Conservation (phyloP, 768 basidiomycete genomes). For the Crepidotus variabilis region DNA sequence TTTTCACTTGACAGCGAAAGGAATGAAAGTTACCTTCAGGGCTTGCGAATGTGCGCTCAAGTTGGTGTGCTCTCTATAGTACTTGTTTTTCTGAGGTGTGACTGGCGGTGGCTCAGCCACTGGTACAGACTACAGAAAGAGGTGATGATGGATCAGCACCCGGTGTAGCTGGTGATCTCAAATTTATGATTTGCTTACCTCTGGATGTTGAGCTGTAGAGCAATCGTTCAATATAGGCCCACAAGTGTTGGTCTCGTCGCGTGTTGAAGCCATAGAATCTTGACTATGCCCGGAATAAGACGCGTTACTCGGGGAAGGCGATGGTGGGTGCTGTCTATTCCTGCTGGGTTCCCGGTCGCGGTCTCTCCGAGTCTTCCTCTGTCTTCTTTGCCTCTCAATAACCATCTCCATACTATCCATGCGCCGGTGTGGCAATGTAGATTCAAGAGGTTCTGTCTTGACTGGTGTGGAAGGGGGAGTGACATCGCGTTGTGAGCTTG, state of each 20-base stretch:
- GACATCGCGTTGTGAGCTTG: slow-evolving; percentile 47
- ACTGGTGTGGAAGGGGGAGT: slow-evolving; percentile 60
- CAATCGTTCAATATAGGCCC: slow-evolving; percentile 27
- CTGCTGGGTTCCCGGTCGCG: slow-evolving; percentile 34
- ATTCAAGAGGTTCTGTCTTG: slow-evolving; percentile 58
- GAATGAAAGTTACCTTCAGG: slow-evolving; percentile 24
- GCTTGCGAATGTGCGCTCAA: slow-evolving; percentile 23
- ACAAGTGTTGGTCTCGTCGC: slow-evolving; percentile 45
- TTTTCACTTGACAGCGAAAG: slow-evolving; percentile 15
- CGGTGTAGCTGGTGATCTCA: slow-evolving; percentile 25
- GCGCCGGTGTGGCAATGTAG: slow-evolving; percentile 44
- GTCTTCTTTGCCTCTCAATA: slow-evolving; percentile 68
- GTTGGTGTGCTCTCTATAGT: slow-evolving; percentile 56
- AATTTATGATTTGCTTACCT: slow-evolving; percentile 46
- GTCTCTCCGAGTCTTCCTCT: slow-evolving; percentile 49
- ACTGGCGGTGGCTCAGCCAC: slow-evolving; percentile 31
- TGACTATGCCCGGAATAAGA: slow-evolving; percentile 41
- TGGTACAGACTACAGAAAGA: slow-evolving; percentile 11
- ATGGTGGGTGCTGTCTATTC: slow-evolving; percentile 34
- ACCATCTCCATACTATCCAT: slow-evolving; percentile 77
- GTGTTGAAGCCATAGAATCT: slow-evolving; percentile 49
- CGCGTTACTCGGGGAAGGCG: slow-evolving; percentile 51
- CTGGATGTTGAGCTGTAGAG: slow-evolving; percentile 21
- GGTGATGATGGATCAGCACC: slow-evolving; percentile 9
- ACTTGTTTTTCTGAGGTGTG: slow-evolving; percentile 58